Percentiles rank a stretch among this genome's conserved stretches.
phyloP scores from a whole-genome alignment of 2,329 filamentous ascomycete species.

The Pezizomycotina sp. region DNA sequence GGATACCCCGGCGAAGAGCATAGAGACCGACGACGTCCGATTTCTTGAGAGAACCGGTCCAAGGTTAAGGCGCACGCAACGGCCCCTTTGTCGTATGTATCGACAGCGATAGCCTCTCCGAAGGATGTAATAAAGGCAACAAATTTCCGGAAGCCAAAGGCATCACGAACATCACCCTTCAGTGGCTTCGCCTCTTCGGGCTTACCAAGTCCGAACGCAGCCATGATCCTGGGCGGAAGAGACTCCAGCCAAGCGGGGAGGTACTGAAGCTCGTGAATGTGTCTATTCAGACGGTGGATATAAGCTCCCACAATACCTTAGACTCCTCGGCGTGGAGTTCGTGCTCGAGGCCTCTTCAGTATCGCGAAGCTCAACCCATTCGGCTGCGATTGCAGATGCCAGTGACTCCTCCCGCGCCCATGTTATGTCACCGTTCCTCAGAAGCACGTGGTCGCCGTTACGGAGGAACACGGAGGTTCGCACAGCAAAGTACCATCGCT shows the following conservation, averaged over 20 bases:
- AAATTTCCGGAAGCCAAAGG: constrained; percentile 78
- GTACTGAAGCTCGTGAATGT: constrained; percentile 53
- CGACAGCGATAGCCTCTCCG: constrained; percentile 64
- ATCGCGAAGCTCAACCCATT: constrained; percentile 52
- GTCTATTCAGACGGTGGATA: constrained; percentile 67
- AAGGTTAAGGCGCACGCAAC: constrained; percentile 45
- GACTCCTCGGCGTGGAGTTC: constrained; percentile 76
- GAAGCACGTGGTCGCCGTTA: constrained; percentile 61
- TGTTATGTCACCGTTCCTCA: constrained; percentile 62
- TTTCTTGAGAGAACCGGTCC: constrained; percentile 43
- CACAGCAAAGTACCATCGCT: constrained; percentile 48
- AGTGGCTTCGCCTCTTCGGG: constrained; percentile 34
- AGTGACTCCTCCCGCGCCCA: constrained; percentile 76
- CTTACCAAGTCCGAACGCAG: constrained; percentile 42
- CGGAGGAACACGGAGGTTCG: constrained; percentile 50
- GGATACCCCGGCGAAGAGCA: constrained; percentile 42
- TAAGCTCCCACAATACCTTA: constrained; percentile 70
- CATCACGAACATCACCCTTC: constrained; percentile 44
- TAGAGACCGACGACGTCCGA: constrained; percentile 47
- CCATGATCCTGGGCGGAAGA: constrained; percentile 52
- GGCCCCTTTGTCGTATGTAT: constrained; percentile 55
- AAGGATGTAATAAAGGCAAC: constrained; percentile 63
- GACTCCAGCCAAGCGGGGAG: constrained; percentile 56
- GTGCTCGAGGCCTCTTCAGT: constrained; percentile 58
- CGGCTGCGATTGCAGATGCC: constrained; percentile 60